These are phyloP conservation scores for Cercophora scortea DNA, from an alignment of 495 filamentous ascomycete genomes.

Conservation along the genomic window DNA sequence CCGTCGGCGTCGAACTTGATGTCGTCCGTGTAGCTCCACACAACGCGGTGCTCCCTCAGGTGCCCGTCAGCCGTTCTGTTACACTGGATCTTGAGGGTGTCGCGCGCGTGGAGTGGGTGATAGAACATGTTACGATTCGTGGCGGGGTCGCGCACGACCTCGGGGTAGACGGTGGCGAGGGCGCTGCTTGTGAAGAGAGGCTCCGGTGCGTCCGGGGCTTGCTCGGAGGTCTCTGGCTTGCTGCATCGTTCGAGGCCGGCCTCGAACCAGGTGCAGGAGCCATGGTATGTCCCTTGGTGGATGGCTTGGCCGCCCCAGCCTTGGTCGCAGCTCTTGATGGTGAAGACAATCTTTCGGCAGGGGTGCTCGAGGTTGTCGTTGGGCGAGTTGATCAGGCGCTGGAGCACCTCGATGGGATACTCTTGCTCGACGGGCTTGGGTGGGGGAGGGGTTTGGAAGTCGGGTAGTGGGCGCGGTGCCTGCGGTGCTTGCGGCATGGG, in stretches of 20 bases:
- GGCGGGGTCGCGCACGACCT: neutral
- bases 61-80: constrained; percentile 35
- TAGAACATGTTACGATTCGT: constrained; percentile 11
- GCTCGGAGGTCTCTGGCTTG: neutral
- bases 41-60: constrained; percentile 36
- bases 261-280: constrained; percentile 68
- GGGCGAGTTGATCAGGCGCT: constrained; percentile 22
- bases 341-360: constrained; percentile 56
- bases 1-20: constrained; percentile 34
- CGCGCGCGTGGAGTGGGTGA: constrained; percentile 32
- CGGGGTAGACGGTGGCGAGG: constrained; percentile 12
- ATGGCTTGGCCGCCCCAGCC: constrained; percentile 42
- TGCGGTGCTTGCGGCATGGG: no score
- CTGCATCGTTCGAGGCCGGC: constrained; percentile 45
- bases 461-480: no score
- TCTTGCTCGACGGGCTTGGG: constrained; percentile 15
- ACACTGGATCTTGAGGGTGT: constrained; percentile 41
- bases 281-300: constrained; percentile 40
- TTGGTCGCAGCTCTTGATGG: constrained; percentile 57
- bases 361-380: constrained; percentile 29
- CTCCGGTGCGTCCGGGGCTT: neutral
- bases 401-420: constrained; percentile 21
- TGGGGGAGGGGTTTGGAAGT: neutral
- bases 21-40: constrained; percentile 50
- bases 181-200: constrained; percentile 5